phyloP scores from a whole-genome alignment of 2,329 filamentous ascomycete species.

The Ascochyta lentis region DNA sequence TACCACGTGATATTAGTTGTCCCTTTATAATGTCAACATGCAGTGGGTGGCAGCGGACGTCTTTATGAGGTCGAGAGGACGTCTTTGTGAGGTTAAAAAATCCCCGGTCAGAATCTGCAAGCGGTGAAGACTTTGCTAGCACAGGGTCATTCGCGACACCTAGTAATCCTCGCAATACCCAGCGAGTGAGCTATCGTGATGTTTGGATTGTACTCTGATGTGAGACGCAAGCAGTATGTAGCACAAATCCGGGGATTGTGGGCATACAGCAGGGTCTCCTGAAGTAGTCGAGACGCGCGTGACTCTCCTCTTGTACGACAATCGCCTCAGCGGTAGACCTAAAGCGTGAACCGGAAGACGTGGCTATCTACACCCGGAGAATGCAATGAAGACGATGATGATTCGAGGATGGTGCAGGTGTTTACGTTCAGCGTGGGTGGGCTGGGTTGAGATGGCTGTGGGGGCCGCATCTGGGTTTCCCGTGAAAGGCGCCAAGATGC shows the following conservation, averaged over 20 bases:
- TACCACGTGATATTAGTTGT: background rate
- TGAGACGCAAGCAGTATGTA: slow-evolving; percentile 18
- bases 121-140: slow-evolving; percentile 19
- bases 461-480: background rate
- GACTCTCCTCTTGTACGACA: slow-evolving; percentile 7
- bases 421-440: background rate
- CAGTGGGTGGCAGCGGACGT: background rate
- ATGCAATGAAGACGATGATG: background rate
- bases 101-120: slow-evolving; percentile 17
- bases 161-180: slow-evolving; percentile 3
- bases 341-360: background rate
- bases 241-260: slow-evolving; percentile 13
- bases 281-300: slow-evolving; percentile 8
- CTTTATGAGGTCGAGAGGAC: slow-evolving; percentile 10
- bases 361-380: background rate
- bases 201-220: background rate
- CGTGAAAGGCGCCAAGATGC: background rate
- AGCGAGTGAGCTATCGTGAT: slow-evolving; percentile 1
- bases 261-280: background rate
- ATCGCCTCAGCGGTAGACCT: slow-evolving; percentile 3
- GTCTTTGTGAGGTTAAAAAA: slow-evolving; percentile 16
- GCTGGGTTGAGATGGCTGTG: background rate
- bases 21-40: background rate
- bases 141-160: slow-evolving; percentile 3
- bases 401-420: slow-evolving; percentile 1